Evolutionary conservation across 2,329 filamentous ascomycete genomes (phyloP), one percentile per base, ranked within the genome.

Genomic region (Colletotrichum limetticola): DNA sequence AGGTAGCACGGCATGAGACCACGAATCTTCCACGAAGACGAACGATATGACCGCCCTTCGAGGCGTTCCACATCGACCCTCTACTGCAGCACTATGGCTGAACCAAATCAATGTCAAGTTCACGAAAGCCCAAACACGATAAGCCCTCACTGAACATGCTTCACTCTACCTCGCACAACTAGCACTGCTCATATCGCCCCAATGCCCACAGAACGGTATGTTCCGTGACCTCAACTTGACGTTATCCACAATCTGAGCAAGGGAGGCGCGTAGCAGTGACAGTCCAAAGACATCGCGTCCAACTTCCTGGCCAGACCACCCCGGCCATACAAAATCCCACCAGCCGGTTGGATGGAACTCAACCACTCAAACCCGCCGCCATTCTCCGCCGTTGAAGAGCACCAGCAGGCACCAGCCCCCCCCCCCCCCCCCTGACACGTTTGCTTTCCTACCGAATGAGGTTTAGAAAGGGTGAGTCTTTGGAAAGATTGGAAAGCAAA

Each of bases 381-480:
- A 42, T 56, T 56, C 60, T 72, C 55, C 46, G 66, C 70, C 26
- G 60, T 46, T 66, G 32, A 59, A 55, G 35, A 35, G 53, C 32
- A 35, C 5, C 32, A 35, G 32, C 42, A 49, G 35, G 26, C 24
- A 22, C 63, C 32, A 26, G 37, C 53, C 30, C 1, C 16, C 32
- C 3, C n/a, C 32, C 11, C 53, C 30, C 1, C 16, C 32, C 3
- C n/a, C 32, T 14, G 63, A 56, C 59, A 24, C 49, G 68, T 62
- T 52, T 56, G 53, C 30, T 32, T 22, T 32, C 55, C 52, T 65
- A 35, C 66, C 70, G 46, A 52, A 70, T 65, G 56, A 35, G 55
- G 60, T 24, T 70, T 65, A 66, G 66, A n/a, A 32, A 22, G 61
- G 32, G 26, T 28, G 30, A 16, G 26, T 26, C 26, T 26, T 26